These are phyloP conservation scores for Phytophthora pluvialis DNA, from an alignment of 352 stramenopile genomes.

Conservation along the genomic window DNA sequence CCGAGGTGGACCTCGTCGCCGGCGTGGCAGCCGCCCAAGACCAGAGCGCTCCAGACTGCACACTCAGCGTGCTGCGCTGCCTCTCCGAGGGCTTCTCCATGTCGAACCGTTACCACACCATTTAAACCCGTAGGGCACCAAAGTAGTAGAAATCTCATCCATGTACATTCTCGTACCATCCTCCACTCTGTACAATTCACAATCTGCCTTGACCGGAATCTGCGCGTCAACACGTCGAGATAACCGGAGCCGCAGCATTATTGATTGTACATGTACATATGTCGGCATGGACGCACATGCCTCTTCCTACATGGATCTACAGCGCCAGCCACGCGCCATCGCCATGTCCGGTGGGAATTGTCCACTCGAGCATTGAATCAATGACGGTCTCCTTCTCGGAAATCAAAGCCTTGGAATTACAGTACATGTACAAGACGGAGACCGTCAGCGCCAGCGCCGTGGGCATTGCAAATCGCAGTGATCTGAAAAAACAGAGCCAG, in stretches of 20 bases:
- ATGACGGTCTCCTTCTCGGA: background rate
- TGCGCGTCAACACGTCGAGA: background rate
- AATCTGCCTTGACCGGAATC: background rate
- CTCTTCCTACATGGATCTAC: too few relatives aligned
- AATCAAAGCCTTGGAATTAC: background rate
- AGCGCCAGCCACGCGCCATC: background rate
- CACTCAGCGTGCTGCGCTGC: constrained; percentile 29
- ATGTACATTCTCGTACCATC: background rate
- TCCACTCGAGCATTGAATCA: too few relatives aligned
- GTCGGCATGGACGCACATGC: too few relatives aligned
- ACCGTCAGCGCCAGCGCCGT: too few relatives aligned
- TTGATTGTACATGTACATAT: background rate
- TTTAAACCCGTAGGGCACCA: constrained; percentile 1
- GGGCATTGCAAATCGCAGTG: background rate
- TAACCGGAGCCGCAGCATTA: background rate
- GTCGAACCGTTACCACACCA: constrained; percentile 20
- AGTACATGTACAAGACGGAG: too few relatives aligned
- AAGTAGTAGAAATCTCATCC: background rate
- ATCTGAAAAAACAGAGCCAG: background rate
- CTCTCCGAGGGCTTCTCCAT: constrained; percentile 31
- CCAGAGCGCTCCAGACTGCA: constrained; percentile 30
- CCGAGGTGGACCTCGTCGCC: constrained; percentile 53
- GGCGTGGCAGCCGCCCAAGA: constrained; percentile 28
- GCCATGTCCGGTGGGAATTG: background rate
- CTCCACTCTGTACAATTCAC: background rate